Evolutionary conservation across 2,329 filamentous ascomycete species (phyloP), one percentile per base, ranked within the genome.

Genomic region (Tolypocladium ovalisporum): DNA sequence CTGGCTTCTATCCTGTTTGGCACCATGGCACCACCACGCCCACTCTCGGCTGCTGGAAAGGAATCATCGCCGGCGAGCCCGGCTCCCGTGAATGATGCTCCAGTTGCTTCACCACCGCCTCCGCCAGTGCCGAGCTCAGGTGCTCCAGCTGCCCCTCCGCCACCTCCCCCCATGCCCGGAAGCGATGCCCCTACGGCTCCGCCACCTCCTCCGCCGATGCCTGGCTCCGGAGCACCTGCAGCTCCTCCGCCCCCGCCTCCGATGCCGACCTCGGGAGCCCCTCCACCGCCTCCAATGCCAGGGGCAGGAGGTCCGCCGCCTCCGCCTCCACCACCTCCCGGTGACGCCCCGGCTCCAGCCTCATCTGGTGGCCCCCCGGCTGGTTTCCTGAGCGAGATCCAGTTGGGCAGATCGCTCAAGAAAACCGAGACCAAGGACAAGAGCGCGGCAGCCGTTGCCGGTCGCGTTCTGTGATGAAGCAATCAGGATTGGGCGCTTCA

Each of bases 1-100:
- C 83, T 99, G 40, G 94, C 94, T 19, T 96, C 90, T 8, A 94
- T 97, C 60, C 80, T 99, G 24, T 99, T 99, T 70, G 93, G 94
- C 59, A 96, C 92, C 55, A 97, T 99, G 92, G 93, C 84, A 12
- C 93, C 94, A 42, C 93, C 94, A 17, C 85, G 93, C 55, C 92
- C 93, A 35, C 75, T 97, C 51, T 95, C 90, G 24, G 88, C 90
- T 8, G 85, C 89, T 70, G 90, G 89, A 56, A 85, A 88, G 62
- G 88, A 89, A 64, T 77, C 77, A 10, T 68, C 75, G 22, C 69
- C 75, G 19, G 61, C 66, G 9, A 74, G 71, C 57, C 71, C 72
- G 37, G 68, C 66, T n/a, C 69, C 71, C 9, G 69, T 69, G 12
- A 75, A 66, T 66, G 75, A 72, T 59, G 73, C 71, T 58, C 73